A percentile compares a stretch with the other conserved stretches of the same genome.
phyloP scores from a whole-genome alignment of 2,329 filamentous ascomycete genomes.

The Exophiala mesophila region DNA sequence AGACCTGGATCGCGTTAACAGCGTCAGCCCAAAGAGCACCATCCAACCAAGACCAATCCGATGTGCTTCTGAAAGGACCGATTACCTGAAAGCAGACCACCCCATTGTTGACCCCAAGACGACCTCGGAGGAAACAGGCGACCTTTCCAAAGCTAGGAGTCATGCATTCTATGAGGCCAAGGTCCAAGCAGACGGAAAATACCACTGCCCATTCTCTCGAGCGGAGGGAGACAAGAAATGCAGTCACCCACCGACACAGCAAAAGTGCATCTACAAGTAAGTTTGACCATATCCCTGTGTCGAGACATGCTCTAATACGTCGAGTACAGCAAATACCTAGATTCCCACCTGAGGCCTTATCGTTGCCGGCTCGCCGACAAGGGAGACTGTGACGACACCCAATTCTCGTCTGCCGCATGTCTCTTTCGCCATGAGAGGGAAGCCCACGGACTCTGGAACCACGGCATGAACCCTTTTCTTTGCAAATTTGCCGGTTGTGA shows the following conservation, averaged over 20 bases:
- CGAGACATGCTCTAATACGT: constrained; percentile 26
- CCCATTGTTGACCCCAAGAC: constrained; percentile 5
- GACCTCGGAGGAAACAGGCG: constrained; percentile 19
- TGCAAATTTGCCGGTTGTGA: constrained; percentile 87
- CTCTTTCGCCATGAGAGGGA: constrained; percentile 92
- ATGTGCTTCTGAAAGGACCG: constrained; percentile 23
- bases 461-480: constrained; percentile 85
- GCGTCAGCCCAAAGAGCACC: constrained; percentile 4
- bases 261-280: constrained; percentile 99
- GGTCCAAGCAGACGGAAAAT: constrained; percentile 63
- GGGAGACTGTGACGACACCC: constrained; percentile 72
- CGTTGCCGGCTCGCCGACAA: constrained; percentile 67
- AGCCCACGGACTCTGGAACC: constrained; percentile 91
- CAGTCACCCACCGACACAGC: constrained; percentile 87
- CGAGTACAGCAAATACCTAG: constrained; percentile 77
- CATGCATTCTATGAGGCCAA: constrained; percentile 23
- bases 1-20: constrained; percentile 4
- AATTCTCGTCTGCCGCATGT: constrained; percentile 93
- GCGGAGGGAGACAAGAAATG: constrained; percentile 66
- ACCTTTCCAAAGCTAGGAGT: constrained; percentile 24
- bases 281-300: constrained; percentile 33
- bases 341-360: constrained; percentile 95
- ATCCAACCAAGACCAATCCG: constrained; percentile 23
- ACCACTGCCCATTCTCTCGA: constrained; percentile 66
- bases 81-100: constrained; percentile 9